Conservation (phyloP, 208 protist genomes). For the Naegleria gruberi region DNA sequence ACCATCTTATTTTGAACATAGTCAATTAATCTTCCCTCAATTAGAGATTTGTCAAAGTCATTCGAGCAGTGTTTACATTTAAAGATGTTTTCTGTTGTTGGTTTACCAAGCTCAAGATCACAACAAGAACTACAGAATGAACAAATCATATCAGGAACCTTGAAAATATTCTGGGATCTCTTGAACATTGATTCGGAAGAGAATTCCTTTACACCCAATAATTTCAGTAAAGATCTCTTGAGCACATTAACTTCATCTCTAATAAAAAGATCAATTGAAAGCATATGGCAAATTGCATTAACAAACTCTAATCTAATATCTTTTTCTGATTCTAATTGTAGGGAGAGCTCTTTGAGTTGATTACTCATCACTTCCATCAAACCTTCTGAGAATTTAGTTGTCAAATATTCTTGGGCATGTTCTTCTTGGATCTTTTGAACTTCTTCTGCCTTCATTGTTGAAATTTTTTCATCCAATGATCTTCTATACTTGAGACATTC, state of each 20-base stretch:
- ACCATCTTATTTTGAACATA: constrained; percentile 38
- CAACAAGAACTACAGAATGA: constrained; percentile 42
- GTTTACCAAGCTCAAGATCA: constrained; percentile 26
- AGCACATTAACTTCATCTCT: constrained; percentile 34
- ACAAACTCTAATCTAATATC: constrained; percentile 42
- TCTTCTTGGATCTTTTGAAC: not conserved
- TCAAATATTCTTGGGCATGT: not conserved
- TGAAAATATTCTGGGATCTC: constrained; percentile 41
- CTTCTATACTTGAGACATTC: not conserved
- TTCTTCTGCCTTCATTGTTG: not conserved
- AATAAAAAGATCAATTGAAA: constrained; percentile 42
- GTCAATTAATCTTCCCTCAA: constrained; percentile 44
- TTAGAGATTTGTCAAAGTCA: constrained; percentile 31
- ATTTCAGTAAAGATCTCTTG: constrained; percentile 38
- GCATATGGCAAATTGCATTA: constrained; percentile 47
- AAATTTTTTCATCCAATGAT: not conserved
- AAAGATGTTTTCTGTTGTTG: constrained; percentile 30
- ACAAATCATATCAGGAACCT: constrained; percentile 52
- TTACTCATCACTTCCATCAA: not conserved
- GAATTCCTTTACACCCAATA: constrained; percentile 46
- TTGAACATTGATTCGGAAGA: constrained; percentile 40
- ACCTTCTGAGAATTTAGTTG: not conserved
- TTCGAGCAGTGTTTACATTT: constrained; percentile 38
- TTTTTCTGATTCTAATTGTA: not conserved
- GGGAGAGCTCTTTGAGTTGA: not conserved